Evolutionary conservation across 768 basidiomycete genomes (phyloP).

Genomic region (Mycena albidolilacea): DNA sequence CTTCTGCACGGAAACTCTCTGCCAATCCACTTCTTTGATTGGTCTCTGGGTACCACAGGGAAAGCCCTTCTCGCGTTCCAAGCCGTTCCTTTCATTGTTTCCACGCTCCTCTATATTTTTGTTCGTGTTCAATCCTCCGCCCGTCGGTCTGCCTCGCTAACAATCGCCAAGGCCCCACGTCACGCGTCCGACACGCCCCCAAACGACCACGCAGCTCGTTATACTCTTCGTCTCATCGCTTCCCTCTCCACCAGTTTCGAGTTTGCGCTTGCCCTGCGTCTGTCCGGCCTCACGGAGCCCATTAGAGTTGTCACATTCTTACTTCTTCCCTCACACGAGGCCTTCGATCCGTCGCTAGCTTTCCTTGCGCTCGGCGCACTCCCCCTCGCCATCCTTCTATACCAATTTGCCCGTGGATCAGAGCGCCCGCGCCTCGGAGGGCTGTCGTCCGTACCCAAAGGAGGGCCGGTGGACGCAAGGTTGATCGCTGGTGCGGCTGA

Average conservation of each 20-base stretch:
- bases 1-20: slow-evolving; percentile 50
- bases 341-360: slow-evolving; percentile 71
- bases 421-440: slow-evolving; percentile 61
- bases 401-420: slow-evolving; percentile 56
- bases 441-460: slow-evolving; percentile 58
- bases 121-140: slow-evolving; percentile 46
- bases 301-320: slow-evolving; percentile 67
- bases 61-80: slow-evolving; percentile 57
- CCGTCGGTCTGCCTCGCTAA: slow-evolving; percentile 21
- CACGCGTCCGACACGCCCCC: slow-evolving; percentile 17
- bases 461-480: slow-evolving; percentile 57
- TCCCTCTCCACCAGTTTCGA: slow-evolving; percentile 60
- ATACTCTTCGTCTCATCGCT: slow-evolving; percentile 55
- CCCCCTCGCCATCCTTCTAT: slow-evolving; percentile 61
- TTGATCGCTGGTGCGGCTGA: slow-evolving; percentile 62
- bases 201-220: slow-evolving; percentile 2
- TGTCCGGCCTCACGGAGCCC: slow-evolving; percentile 68
- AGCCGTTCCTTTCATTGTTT: slow-evolving; percentile 53
- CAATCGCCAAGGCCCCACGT: slow-evolving; percentile 25
- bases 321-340: slow-evolving; percentile 60
- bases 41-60: slow-evolving; percentile 57
- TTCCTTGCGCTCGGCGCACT: slow-evolving; percentile 69
- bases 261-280: slow-evolving; percentile 68
- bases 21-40: slow-evolving; percentile 50
- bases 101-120: slow-evolving; percentile 46